Evolutionary conservation across 805 yeast genomes (phyloP), one percentile per base, ranked within the genome.

Genomic region (Kodamaea neixiangensis): DNA sequence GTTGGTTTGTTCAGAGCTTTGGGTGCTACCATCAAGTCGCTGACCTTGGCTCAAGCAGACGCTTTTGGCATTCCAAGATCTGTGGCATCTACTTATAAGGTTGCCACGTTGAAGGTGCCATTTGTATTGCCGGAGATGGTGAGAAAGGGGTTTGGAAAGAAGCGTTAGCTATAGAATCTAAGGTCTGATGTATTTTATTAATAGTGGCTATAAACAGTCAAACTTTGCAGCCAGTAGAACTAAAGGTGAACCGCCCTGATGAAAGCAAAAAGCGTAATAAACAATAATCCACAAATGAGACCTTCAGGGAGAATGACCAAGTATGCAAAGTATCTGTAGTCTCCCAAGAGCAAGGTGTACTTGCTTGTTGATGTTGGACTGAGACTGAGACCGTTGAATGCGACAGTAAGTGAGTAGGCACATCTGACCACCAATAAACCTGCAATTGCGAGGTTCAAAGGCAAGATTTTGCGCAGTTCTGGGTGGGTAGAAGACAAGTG

Each of bases 61-160:
- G 86, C 86, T 2, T 78, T 83, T 56, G 87, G 86, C 25, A 76
- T 87, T 52, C 81, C 87, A 46, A 85, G 80, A 67, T 68, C 78
- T 47, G 72, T 78, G 49, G 85, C 85, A 11, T 66, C 81, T 7
- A 77, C 82, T 35, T 86, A 87, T 69, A 89, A 90, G 68, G 76
- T 93, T 58, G 98, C 97, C 2, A 70, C 81, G 14, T 78, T 94
- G 68, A 85, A 81, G 66, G 96, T 91, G 29, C 99, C 99, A 37
- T 87, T 94, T 72, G 85, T 83, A 65, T 75, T 89, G 47, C 99
- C 99, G 6, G 93, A 87, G 59, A 78, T 88, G 78, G 79, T 85
- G 9, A 83, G 85, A 73, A 78, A 88, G 62, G 83, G 83, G 3
- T 46, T 42, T 13, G 51, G 51, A 11, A 48, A 48, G 44, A 42